Evolutionary conservation across 371 early-diverging fungal species (phyloP).

Genomic region (Encephalitozoon hellem): DNA sequence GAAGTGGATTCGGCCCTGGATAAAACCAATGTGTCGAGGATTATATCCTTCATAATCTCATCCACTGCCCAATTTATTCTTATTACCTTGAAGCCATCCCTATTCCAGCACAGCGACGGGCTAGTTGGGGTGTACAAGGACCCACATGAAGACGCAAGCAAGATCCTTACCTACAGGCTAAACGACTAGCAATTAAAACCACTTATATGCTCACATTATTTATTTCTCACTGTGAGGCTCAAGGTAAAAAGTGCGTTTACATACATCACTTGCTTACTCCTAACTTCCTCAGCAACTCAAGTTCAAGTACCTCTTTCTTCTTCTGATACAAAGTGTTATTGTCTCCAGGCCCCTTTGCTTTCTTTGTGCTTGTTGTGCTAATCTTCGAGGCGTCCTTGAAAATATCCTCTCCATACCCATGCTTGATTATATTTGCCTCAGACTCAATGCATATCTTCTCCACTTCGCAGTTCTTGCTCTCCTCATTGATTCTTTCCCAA

Average conservation of each 20-base stretch:
- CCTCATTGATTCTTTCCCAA: constrained; percentile 14
- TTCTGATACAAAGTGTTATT: not conserved
- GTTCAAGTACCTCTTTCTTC: not conserved
- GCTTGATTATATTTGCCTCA: constrained; percentile 9
- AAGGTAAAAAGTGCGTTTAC: not conserved
- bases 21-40: constrained; percentile 80
- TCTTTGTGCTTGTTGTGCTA: not conserved
- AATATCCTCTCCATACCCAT: not conserved
- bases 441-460: constrained; percentile 31
- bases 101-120: constrained; percentile 83
- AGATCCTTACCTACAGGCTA: constrained; percentile 25
- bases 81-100: constrained; percentile 81
- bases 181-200: not conserved
- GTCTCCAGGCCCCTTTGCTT: not conserved
- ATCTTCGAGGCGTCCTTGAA: not conserved
- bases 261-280: not conserved
- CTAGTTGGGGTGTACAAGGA: constrained; percentile 82
- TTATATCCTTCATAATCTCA: constrained; percentile 74
- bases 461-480: constrained; percentile 4
- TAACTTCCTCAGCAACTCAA: not conserved
- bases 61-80: constrained; percentile 76
- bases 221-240: not conserved
- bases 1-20: constrained; percentile 98
- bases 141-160: constrained; percentile 24
- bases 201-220: not conserved